These are phyloP conservation scores for Camelina sativa DNA, from an alignment of 345 rosid genomes.

Conservation along the genomic window DNA sequence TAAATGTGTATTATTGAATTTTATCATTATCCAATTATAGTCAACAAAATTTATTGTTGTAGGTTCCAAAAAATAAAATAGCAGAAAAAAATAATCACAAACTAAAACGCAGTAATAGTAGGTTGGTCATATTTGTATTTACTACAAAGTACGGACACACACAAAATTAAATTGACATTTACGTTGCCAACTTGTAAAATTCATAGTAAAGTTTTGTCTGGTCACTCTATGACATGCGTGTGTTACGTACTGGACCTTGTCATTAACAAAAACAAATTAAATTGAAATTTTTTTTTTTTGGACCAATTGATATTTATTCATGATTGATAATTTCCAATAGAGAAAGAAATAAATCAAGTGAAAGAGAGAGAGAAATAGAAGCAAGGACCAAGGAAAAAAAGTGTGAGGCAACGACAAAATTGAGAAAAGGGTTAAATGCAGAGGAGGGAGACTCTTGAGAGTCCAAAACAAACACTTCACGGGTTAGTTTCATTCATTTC, in stretches of 20 bases:
- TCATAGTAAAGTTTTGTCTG: not conserved
- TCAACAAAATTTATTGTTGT: conserved; percentile 29
- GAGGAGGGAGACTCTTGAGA: conserved; percentile 26
- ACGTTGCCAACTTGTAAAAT: not conserved
- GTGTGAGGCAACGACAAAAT: conserved; percentile 40
- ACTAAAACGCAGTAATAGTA: not conserved
- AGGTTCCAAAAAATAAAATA: conserved; percentile 1
- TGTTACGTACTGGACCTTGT: not conserved
- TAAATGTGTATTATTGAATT: conserved; percentile 13
- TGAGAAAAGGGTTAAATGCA: conserved; percentile 11
- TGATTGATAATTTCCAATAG: not conserved
- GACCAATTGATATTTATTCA: not conserved
- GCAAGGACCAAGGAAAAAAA: not conserved
- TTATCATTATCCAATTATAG: conserved; percentile 14
- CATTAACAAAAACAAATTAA: not conserved
- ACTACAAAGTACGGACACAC: conserved; percentile 23
- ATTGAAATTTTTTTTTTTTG: not conserved
- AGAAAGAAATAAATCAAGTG: not conserved
- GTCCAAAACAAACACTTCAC: conserved; percentile 30
- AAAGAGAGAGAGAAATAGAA: not conserved
- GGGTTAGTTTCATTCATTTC: conserved; percentile 38
- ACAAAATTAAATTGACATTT: not conserved
- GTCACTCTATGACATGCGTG: not conserved
- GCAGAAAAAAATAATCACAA: not conserved
- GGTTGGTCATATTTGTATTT: conserved; percentile 21